phyloP scores from a whole-genome alignment of 495 filamentous ascomycete genomes.

The Podospora fimiseda region DNA sequence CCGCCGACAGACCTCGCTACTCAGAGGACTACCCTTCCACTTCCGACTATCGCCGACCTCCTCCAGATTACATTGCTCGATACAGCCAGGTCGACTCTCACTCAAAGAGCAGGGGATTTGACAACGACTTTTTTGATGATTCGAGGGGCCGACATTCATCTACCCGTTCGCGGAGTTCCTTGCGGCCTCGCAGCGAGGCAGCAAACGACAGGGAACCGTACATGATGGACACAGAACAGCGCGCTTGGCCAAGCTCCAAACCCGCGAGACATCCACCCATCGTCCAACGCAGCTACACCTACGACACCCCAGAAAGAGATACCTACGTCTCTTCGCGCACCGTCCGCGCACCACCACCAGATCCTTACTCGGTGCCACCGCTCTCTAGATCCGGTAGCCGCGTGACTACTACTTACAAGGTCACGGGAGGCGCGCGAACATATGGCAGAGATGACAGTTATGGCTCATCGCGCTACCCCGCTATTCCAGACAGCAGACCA shows the following conservation, averaged over 20 bases:
- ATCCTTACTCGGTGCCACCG: slow-evolving; percentile 12
- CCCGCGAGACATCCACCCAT: slow-evolving; percentile 21
- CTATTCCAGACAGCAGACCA: slow-evolving; percentile 2
- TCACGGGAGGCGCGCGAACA: slow-evolving; percentile 7
- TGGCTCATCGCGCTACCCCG: slow-evolving; percentile 19
- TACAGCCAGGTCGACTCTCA: slow-evolving; percentile 28
- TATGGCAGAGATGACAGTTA: slow-evolving; percentile 22
- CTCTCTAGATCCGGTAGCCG: slow-evolving; percentile 26
- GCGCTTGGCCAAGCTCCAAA: slow-evolving; percentile 23
- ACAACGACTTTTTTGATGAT: slow-evolving; percentile 40
- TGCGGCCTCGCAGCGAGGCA: slow-evolving; percentile 32
- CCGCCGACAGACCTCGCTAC: slow-evolving; percentile 25
- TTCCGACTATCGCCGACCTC: slow-evolving; percentile 23
- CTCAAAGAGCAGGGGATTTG: slow-evolving; percentile 34
- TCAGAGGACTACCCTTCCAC: slow-evolving; percentile 24
- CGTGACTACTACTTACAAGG: slow-evolving; percentile 27
- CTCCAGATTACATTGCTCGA: slow-evolving; percentile 31
- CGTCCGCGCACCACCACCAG: slow-evolving; percentile 21
- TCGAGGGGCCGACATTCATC: slow-evolving; percentile 29
- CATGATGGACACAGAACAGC: slow-evolving; percentile 25
- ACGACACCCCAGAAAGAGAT: slow-evolving; percentile 27
- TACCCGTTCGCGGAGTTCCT: slow-evolving; percentile 22
- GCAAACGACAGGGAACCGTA: slow-evolving; percentile 25
- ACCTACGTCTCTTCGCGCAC: slow-evolving; percentile 35
- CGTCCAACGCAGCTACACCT: slow-evolving; percentile 27